phyloP scores from a whole-genome alignment of 2,329 filamentous ascomycete genomes.

The Ophiostoma montium region DNA sequence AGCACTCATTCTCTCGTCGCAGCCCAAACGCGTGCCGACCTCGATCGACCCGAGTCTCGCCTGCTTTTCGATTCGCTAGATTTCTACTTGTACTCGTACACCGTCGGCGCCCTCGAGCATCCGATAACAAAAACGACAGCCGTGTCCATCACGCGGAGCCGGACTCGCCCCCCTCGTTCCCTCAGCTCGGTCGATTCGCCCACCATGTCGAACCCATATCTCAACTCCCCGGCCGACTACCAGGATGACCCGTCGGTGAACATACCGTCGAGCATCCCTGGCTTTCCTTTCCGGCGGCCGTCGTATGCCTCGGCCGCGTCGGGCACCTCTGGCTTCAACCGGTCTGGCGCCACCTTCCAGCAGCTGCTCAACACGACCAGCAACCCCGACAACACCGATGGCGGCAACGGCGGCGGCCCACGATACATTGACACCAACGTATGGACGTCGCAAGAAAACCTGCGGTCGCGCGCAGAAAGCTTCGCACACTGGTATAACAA shows the following conservation, averaged over 20 bases:
- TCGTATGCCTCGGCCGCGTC: conserved; percentile 31
- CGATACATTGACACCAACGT: neutral
- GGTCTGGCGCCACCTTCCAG: conserved; percentile 30
- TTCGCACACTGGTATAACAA: neutral
- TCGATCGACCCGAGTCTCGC: too few species aligned
- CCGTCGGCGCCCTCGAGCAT: neutral
- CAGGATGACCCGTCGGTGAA: conserved; percentile 20
- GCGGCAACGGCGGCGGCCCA: conserved; percentile 9
- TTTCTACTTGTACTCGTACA: too few species aligned
- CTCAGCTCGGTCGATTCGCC: neutral
- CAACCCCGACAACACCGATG: conserved; percentile 3
- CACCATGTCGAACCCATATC: conserved; percentile 30
- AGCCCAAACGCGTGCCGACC: too few species aligned
- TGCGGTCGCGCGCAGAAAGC: neutral
- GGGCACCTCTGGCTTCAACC: conserved; percentile 19
- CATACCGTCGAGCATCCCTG: conserved; percentile 15
- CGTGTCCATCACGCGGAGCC: too few species aligned
- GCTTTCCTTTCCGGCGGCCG: conserved; percentile 22
- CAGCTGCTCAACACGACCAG: conserved; percentile 30
- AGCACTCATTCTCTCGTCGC: too few species aligned
- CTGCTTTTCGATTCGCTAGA: too few species aligned
- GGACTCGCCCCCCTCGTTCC: neutral
- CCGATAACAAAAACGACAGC: too few species aligned
- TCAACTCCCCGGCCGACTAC: conserved; percentile 20
- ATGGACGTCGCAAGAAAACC: neutral